Base-by-base conservation (phyloP, 768 basidiomycete genomes). In the Atractiella rhizophila region DNA sequence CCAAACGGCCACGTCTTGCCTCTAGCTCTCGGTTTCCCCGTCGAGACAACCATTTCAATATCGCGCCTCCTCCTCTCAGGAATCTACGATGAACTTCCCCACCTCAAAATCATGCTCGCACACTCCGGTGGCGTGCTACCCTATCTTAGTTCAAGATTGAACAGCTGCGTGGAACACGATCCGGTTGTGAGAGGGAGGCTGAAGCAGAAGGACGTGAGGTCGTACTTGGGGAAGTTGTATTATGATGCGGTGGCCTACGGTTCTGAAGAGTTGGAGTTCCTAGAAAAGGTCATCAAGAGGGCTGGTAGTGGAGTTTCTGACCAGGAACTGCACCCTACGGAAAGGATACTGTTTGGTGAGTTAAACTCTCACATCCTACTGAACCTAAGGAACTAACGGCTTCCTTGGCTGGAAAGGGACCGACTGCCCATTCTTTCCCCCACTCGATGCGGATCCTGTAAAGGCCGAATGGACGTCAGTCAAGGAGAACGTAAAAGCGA, bases 341-440 rank as follows among this genome's bases (percentile, higher is more conserved):
- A 43, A 11, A 44, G 49, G 8, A 45, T 51, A 32, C n/a, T 82
- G 28, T 83, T 80, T 51, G 81, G 81, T 49, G 4, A 34, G 47
- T 20, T 21, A 13, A 4, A 11, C 18, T 19, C 16, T 15, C 6
- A 11, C 10, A 6, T 16, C 5, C 18, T 18, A 18, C 2, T 16
- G 12, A 4, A 8, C 4, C 32, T 21, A 12, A 13, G 24, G 4
- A 28, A 3, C 10, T 20, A 16, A 8, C 33, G 5, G 6, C 27
- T 25, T 25, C 19, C 32, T 9, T 25, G 4, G 7, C 27, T 5
- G 9, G 4, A 8, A 4, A 43, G 48, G 49, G 5, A 51, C 48
- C 24, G 81, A 83, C 54, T 76, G 83, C 56, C 81, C 79, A 0
- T 83, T 83, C 65, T 85, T 85, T 62, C 82, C 81, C 13, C 82